These are phyloP conservation scores for Geotrichum phurueaensis DNA, from an alignment of 1,139 yeast species.

Conservation along the genomic window DNA sequence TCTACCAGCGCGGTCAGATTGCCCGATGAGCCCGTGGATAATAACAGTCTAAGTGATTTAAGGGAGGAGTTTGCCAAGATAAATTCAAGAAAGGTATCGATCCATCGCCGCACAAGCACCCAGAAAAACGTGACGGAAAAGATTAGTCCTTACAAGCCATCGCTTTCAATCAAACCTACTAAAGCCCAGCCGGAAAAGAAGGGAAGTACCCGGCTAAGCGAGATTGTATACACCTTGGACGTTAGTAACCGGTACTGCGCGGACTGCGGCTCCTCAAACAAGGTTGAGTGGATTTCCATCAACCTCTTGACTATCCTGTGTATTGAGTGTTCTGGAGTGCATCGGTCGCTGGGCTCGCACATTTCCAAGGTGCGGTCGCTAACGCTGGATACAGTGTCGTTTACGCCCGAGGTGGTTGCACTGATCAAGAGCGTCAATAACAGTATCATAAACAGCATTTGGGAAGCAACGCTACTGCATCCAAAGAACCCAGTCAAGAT, in stretches of 20 bases:
- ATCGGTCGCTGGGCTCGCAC: slow-evolving; percentile 68
- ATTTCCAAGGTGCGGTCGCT: slow-evolving; percentile 73
- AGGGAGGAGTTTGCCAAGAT: slow-evolving; percentile 14
- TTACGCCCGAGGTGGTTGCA: slow-evolving; percentile 60
- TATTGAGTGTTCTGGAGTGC: slow-evolving; percentile 72
- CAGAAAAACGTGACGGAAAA: slow-evolving; percentile 4
- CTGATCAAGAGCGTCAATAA: slow-evolving; percentile 60
- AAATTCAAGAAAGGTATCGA: slow-evolving; percentile 13
- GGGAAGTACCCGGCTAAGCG: slow-evolving; percentile 12
- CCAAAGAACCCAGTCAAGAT: slow-evolving; percentile 37
- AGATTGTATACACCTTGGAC: slow-evolving; percentile 32
- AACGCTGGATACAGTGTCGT: slow-evolving; percentile 62
- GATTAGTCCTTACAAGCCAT: slow-evolving; percentile 1
- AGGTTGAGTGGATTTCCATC: slow-evolving; percentile 84
- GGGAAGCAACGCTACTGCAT: slow-evolving; percentile 45
- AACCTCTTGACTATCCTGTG: slow-evolving; percentile 70
- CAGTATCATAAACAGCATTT: slow-evolving; percentile 52
- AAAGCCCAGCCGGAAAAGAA: neutral
- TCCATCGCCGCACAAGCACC: slow-evolving; percentile 12
- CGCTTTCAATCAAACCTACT: neutral
- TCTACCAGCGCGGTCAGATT: neutral
- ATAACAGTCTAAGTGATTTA: slow-evolving; percentile 8
- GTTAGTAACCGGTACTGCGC: slow-evolving; percentile 64
- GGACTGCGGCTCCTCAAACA: slow-evolving; percentile 62
- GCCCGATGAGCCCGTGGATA: neutral